Evolutionary conservation across 495 filamentous ascomycete genomes (phyloP), one percentile per base, ranked within the genome.

Genomic region (Neurospora sp.): DNA sequence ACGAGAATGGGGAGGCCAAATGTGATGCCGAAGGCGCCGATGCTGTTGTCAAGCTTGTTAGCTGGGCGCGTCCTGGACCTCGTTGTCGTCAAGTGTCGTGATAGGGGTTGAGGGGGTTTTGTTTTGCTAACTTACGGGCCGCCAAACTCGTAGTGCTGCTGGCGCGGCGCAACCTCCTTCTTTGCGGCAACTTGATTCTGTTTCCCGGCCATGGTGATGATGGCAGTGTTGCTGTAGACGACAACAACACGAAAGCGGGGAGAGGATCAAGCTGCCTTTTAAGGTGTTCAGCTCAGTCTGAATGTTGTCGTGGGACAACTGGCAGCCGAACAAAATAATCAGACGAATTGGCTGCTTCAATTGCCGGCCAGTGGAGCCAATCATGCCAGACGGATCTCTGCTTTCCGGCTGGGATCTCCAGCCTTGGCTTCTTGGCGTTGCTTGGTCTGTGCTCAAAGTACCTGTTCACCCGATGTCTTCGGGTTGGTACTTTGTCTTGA

Each of bases 1-100:
- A 92, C 86, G 65, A 93, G 81, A 20, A 92, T 38, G 0, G 96
- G 95, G 14, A 97, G 89, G 37, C 90, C 91, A 75, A 96, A 88
- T 40, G 89, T 89, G 72, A 97, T 91, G 59, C 81, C 88, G 59
- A 90, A 85, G 14, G 92, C 92, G 65, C 94, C 94, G 70, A 90
- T 83, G 22, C 96, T 98, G 77, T 65, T 65, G 40, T 22, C 9
- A 6, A 39, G 4, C 22, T 14, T 38, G 42, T 75, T 48, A 40
- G 69, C 38, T 31, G 69, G 20, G 31, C 2, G 18, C 48, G 70
- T 68, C 12, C 22, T 61, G 53, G 27, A 65, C 22, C 20, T 6
- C 7, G 20, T 14, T 14, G 48, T 59, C 48, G 48, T 20, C 48
- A 73, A 37, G 20, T 44, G 20, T 40, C 12, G 7, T 7, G 39